These are phyloP conservation scores for Talaromyces sp. DNA, from an alignment of 2,329 filamentous ascomycete species.

Conservation along the genomic window DNA sequence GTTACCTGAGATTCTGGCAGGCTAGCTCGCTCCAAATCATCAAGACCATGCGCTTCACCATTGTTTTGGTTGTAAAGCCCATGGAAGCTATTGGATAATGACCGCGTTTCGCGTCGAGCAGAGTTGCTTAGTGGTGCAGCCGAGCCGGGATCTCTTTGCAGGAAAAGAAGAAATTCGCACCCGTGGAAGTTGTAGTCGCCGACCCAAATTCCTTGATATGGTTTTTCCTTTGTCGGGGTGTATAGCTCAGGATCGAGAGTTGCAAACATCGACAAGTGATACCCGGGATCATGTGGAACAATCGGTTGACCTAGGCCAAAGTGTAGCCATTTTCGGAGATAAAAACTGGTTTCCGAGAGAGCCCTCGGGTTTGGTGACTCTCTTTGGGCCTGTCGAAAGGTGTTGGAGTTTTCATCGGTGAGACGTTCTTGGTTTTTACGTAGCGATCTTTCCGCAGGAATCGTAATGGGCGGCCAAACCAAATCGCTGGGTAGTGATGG, in stretches of 20 bases:
- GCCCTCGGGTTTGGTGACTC: slow-evolving; percentile 42
- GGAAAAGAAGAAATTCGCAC: slow-evolving; percentile 77
- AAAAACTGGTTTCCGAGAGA: slow-evolving; percentile 64
- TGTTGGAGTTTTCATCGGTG: slow-evolving; percentile 11
- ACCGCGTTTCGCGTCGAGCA: neutral
- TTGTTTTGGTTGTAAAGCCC: neutral
- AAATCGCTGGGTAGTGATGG: slow-evolving; percentile 36
- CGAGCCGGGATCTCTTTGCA: slow-evolving; percentile 57
- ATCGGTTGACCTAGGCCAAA: slow-evolving; percentile 46
- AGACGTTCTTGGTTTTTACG: slow-evolving; percentile 32
- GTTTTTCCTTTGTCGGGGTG: slow-evolving; percentile 71
- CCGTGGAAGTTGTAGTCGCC: slow-evolving; percentile 86
- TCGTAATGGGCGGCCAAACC: slow-evolving; percentile 70
- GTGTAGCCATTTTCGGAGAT: slow-evolving; percentile 71
- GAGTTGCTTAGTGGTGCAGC: slow-evolving; percentile 5
- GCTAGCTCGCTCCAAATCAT: slow-evolving; percentile 8
- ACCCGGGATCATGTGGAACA: slow-evolving; percentile 30
- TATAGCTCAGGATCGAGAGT: slow-evolving; percentile 72
- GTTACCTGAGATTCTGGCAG: neutral
- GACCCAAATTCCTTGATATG: slow-evolving; percentile 86
- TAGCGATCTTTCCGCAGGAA: slow-evolving; percentile 55
- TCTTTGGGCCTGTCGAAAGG: neutral
- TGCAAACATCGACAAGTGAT: slow-evolving; percentile 56
- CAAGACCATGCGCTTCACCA: neutral
- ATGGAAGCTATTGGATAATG: neutral